These are phyloP conservation scores for Kluyveromyces aestuarii DNA, from an alignment of 805 yeast species.

Conservation along the genomic window DNA sequence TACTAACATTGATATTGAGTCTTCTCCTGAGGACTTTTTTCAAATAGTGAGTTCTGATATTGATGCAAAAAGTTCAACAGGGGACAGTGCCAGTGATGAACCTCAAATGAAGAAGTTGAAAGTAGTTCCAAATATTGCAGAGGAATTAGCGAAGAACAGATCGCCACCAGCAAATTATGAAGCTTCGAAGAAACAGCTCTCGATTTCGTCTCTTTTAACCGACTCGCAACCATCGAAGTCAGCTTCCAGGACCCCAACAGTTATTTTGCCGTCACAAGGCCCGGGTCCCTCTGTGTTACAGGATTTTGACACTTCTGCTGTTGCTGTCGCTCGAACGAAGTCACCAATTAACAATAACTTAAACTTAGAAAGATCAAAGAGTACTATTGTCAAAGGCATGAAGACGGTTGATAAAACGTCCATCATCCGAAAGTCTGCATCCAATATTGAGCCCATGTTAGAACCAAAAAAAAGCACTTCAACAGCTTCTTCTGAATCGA, in stretches of 20 bases:
- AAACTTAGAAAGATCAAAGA: slow-evolving; percentile 3
- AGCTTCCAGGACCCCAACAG: slow-evolving; percentile 9
- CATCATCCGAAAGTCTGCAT: neutral
- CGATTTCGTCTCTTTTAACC: slow-evolving; percentile 12
- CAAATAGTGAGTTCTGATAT: neutral
- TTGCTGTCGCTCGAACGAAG: slow-evolving; percentile 15
- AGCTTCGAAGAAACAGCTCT: neutral
- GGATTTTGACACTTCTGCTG: slow-evolving; percentile 6
- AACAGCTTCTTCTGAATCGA: neutral
- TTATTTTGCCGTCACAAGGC: slow-evolving; percentile 18
- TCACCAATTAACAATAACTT: slow-evolving; percentile 12
- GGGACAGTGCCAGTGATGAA: neutral
- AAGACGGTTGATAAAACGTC: neutral
- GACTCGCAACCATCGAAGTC: slow-evolving; percentile 1
- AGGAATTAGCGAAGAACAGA: slow-evolving; percentile 26
- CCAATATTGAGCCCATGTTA: neutral
- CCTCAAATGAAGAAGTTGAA: slow-evolving; percentile 5
- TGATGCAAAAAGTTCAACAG: neutral
- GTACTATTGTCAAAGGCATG: neutral
- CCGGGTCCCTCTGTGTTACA: slow-evolving; percentile 5
- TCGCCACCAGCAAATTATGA: slow-evolving; percentile 1
- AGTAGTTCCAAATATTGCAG: slow-evolving; percentile 22
- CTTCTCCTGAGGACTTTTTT: neutral
- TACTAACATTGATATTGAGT: neutral
- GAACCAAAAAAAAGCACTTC: neutral